These are phyloP conservation scores for Naumovozyma castellii DNA, from an alignment of 805 yeast species.

Conservation along the genomic window DNA sequence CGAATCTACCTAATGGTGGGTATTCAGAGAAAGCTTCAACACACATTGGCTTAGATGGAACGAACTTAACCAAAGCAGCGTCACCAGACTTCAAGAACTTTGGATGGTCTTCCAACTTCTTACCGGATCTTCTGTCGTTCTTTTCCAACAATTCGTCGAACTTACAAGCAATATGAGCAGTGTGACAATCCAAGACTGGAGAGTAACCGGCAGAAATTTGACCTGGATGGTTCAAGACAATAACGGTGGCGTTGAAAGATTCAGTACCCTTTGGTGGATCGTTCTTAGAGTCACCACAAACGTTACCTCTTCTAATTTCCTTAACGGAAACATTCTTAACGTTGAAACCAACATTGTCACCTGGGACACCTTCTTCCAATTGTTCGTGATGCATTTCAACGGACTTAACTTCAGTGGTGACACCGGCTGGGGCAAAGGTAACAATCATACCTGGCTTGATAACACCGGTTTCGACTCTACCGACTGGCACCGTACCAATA, in stretches of 20 bases:
- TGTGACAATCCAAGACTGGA: constrained; percentile 88
- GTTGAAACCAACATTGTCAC: constrained; percentile 88
- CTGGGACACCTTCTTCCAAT: constrained; percentile 72
- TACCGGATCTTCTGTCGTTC: constrained; percentile 91
- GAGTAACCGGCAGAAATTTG: constrained; percentile 85
- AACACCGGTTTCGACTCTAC: constrained; percentile 88
- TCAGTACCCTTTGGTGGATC: constrained; percentile 76
- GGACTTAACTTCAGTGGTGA: constrained; percentile 83
- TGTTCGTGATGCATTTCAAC: constrained; percentile 84
- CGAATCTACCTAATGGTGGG: constrained; percentile 96
- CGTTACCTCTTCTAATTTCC: constrained; percentile 90
- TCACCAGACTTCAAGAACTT: constrained; percentile 94
- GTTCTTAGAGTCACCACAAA: constrained; percentile 81
- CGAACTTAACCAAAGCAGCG: constrained; percentile 86
- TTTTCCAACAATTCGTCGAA: constrained; percentile 70
- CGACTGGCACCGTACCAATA: constrained; percentile 88
- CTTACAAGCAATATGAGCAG: constrained; percentile 87
- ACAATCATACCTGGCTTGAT: constrained; percentile 89
- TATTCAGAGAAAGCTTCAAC: constrained; percentile 90
- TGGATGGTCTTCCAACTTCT: constrained; percentile 80
- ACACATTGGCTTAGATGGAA: constrained; percentile 86
- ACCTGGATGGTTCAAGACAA: constrained; percentile 87
- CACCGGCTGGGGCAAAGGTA: constrained; percentile 83
- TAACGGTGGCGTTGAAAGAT: constrained; percentile 79
- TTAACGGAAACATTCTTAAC: constrained; percentile 83